Base-by-base conservation (phyloP, 1,139 yeast genomes). In the Pneumocystis jirovecii region DNA sequence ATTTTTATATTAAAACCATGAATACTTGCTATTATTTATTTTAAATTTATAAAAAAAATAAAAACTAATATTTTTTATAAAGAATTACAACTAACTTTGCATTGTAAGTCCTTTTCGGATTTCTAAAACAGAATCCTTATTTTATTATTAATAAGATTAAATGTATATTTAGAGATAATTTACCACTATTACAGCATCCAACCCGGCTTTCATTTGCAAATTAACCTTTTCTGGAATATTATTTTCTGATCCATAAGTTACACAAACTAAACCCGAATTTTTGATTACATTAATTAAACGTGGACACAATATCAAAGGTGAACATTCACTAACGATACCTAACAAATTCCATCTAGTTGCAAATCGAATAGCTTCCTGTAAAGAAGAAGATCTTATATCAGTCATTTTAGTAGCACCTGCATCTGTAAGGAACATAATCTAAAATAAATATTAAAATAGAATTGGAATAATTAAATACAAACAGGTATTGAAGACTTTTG, bases 151-250 rank as follows among this genome's bases (percentile, higher is more conserved):
- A 40, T 3, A 15, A 8, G 29, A 3, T 25, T 29, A 5, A 8
- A 29, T 34, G 8, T 29, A 60, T 60, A 60, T 60, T 34, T 31
- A 31, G 5, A 31, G 4, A 60, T 7, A 19, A 31, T 34, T 21
- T 40, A 60, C 97, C 4, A 89, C 97, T 76, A 93, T 93, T 29
- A 93, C 97, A 0, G 98, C 98, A 78, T 93, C 97, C 8, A 93
- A 96, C 17, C 97, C 97, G 12, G 95, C 93, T 70, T 83, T 84
- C 86, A 93, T 87, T 75, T 93, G 97, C 68, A 87, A 79, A 70
- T 85, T 85, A 45, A 96, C 93, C 70, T 86, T 84, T 67, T 84
- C 89, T 0, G 97, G 96, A 62, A 85, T 85, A 72, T 93, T 93
- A 74, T 93, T 93, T 72, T 82, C 82, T 0, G 82, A 81, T 50